Evolutionary conservation across 2,329 filamentous ascomycete genomes (phyloP).

Genomic region (Botrytis pseudocinerea): DNA sequence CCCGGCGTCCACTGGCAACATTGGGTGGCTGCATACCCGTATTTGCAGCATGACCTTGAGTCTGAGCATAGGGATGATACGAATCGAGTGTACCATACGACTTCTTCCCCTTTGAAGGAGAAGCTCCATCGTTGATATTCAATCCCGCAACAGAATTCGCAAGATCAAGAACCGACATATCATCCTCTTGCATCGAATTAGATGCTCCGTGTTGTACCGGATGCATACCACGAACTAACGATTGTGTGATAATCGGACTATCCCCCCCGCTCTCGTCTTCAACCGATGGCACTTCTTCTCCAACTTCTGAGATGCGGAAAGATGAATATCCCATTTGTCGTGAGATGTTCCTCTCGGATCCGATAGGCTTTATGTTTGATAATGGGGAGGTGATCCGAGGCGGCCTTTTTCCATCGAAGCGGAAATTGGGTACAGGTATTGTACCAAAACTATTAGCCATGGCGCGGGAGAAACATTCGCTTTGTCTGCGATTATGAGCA

Average conservation of each 20-base stretch:
- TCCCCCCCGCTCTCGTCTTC: background rate
- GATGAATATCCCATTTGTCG: background rate
- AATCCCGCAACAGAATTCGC: background rate
- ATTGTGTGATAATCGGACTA: background rate
- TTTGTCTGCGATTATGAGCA: background rate
- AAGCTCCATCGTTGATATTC: accelerated
- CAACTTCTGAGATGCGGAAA: background rate
- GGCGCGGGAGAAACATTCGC: accelerated
- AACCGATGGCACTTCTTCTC: accelerated
- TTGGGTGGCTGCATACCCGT: accelerated
- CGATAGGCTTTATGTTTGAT: background rate
- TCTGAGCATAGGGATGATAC: background rate
- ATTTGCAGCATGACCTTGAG: background rate
- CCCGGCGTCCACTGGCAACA: accelerated
- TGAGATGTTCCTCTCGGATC: background rate
- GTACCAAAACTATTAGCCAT: background rate
- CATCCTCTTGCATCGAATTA: background rate
- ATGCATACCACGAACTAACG: background rate
- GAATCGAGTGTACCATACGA: accelerated
- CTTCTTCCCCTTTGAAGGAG: accelerated
- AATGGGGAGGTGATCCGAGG: background rate
- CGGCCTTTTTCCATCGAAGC: accelerated
- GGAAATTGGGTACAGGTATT: accelerated
- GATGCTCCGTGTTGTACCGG: accelerated
- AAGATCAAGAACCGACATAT: background rate